phyloP scores from a whole-genome alignment of 2,329 filamentous ascomycete species.

The Myriosclerotinia duriaeana region DNA sequence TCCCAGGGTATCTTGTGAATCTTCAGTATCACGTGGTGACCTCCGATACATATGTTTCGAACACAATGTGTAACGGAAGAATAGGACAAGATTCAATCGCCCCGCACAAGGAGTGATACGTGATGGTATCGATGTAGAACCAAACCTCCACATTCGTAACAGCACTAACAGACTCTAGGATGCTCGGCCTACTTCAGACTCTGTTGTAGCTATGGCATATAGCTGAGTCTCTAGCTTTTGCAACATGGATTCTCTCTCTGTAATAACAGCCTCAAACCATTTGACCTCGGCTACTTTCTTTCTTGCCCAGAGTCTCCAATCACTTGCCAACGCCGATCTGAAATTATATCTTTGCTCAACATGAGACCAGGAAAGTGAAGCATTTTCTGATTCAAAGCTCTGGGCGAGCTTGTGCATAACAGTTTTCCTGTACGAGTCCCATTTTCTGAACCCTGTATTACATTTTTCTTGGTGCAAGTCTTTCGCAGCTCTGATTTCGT shows the following conservation, averaged over 20 bases:
- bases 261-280: constrained; percentile 9
- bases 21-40: constrained; percentile 2
- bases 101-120: background rate
- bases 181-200: background rate
- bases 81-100: constrained; percentile 4
- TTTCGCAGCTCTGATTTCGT: constrained; percentile 46
- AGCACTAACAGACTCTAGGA: background rate
- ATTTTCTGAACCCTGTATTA: background rate
- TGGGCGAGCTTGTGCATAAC: background rate
- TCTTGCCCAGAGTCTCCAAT: constrained; percentile 9
- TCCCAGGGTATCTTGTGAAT: background rate
- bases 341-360: too few relatives aligned
- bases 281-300: background rate
- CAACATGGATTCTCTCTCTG: background rate
- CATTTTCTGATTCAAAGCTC: background rate
- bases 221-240: background rate
- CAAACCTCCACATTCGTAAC: background rate
- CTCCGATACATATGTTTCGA: constrained; percentile 3
- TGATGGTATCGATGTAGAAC: background rate
- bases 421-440: background rate
- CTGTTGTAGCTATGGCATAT: background rate
- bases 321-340: too few relatives aligned
- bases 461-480: constrained; percentile 18
- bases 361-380: background rate
- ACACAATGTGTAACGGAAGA: constrained; percentile 8